Evolutionary conservation across 805 yeast genomes (phyloP), one percentile per base, ranked within the genome.

Genomic region (Monosporozyma siamensis): DNA sequence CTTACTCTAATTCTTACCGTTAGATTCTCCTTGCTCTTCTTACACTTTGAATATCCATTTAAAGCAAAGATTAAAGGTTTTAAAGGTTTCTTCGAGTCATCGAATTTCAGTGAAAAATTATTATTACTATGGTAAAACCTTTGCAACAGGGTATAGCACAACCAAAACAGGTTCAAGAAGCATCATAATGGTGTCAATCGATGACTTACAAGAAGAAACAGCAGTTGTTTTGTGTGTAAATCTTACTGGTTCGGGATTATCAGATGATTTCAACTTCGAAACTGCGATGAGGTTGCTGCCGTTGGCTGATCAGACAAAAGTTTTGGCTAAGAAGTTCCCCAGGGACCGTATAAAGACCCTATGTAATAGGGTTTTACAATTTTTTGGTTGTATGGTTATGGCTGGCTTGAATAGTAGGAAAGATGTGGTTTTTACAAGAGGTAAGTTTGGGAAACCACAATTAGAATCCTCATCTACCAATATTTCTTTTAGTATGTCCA

Each of bases 401-500:
- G 14, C 36, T 29, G 36, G 22, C 15, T 3, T 12, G 10, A 6
- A 15, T 7, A 24, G 21, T 6, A 20, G 15, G 12, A 41, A 44
- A 0, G 45, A 43, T 6, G 30, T 69, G 4, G 40, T 48, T 26
- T 61, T 72, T 36, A 44, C 45, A 0, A 54, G 50, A 26, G 70
- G 68, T 29, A 44, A 55, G 26, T 70, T 52, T 50, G 90, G 92
- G 1, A 83, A 82, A 50, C 89, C 92, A 0, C 46, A 26, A 4
- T 37, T 76, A 12, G 41, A 43, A 1, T 57, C 52, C 20, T 10
- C 31, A 11, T 3, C 24, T 10, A 41, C 43, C 1, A 37, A 44
- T 3, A 48, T 71, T 27, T 58, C 67, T 25, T 83, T 76, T 63
- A 82, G 78, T 54, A 62, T 78, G 52, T 73, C 84, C 5, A 77